Conservation (phyloP, 129 eudicot species). For the Centrapalus pauciflorus region DNA sequence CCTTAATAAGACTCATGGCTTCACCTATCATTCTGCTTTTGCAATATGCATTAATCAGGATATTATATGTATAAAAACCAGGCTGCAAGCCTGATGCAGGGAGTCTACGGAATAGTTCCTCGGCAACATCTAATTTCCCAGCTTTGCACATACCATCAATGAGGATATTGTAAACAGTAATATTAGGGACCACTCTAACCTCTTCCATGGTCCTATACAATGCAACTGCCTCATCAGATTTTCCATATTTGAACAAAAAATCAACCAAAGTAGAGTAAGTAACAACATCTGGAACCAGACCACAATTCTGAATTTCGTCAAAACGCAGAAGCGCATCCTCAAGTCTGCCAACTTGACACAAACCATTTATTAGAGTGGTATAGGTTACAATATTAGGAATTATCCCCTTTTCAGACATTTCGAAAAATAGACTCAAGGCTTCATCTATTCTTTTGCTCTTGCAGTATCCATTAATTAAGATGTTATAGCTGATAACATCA, state of each 20-base stretch:
- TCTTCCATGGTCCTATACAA: conserved; percentile 17
- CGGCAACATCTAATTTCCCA: conserved; percentile 26
- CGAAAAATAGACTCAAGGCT: conserved; percentile 10
- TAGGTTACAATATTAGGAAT: conserved; percentile 19
- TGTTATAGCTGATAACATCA: conserved; percentile 32
- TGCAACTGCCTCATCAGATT: conserved; percentile 15
- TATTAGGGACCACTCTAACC: conserved; percentile 22
- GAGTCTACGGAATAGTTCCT: conserved; percentile 20
- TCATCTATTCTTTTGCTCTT: conserved; percentile 17
- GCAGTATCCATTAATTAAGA: conserved; percentile 29
- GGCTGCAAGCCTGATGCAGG: conserved; percentile 19
- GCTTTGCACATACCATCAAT: conserved; percentile 38
- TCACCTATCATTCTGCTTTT: conserved; percentile 22
- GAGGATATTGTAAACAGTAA: conserved; percentile 8
- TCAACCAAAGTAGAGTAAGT: conserved; percentile 25
- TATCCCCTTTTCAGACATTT: conserved; percentile 19
- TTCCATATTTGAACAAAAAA: conserved; percentile 21
- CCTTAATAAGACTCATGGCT: conserved; percentile 11
- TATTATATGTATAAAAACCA: conserved; percentile 30
- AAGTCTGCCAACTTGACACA: conserved; percentile 32
- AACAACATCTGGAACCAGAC: conserved; percentile 31
- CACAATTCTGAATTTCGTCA: conserved; percentile 5
- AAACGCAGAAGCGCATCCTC: conserved; percentile 20
- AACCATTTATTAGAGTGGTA: conserved; percentile 25
- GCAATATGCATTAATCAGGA: conserved; percentile 28